phyloP scores from a whole-genome alignment of 495 filamentous ascomycete species.

The Melanomma pulvis-pyrius region DNA sequence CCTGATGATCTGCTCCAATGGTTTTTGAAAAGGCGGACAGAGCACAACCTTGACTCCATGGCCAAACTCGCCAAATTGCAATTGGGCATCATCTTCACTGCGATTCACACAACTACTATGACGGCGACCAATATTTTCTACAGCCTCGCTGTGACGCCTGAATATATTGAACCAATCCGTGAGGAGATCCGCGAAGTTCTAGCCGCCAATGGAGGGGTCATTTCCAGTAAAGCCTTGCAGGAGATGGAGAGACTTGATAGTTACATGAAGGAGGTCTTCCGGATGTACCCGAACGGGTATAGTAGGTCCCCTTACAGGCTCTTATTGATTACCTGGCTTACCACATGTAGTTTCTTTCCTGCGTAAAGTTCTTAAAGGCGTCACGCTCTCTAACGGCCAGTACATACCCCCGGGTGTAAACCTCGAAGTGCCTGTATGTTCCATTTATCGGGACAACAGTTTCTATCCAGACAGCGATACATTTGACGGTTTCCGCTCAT shows the following conservation, averaged over 20 bases:
- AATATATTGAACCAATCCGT: slow-evolving; percentile 7
- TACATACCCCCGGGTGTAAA: slow-evolving; percentile 15
- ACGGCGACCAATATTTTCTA: slow-evolving; percentile 15
- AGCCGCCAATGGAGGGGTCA: background rate
- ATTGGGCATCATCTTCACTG: slow-evolving; percentile 30
- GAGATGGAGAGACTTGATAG: slow-evolving; percentile 6
- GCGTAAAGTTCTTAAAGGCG: slow-evolving; percentile 1
- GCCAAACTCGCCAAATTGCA: slow-evolving; percentile 9
- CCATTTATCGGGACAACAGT: slow-evolving; percentile 6
- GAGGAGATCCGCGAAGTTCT: slow-evolving; percentile 2
- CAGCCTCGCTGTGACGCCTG: background rate
- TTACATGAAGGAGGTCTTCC: slow-evolving; percentile 1
- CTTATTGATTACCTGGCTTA: background rate
- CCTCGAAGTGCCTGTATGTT: slow-evolving; percentile 8
- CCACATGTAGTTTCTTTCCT: background rate
- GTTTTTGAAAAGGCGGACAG: background rate
- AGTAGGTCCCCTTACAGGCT: background rate
- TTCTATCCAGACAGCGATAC: slow-evolving; percentile 11
- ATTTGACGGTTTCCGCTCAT: slow-evolving; percentile 22
- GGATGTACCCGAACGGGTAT: background rate
- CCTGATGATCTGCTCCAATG: background rate
- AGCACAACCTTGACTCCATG: background rate
- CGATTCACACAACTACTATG: slow-evolving; percentile 45
- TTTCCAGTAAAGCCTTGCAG: background rate
- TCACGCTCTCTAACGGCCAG: slow-evolving; percentile 12